Evolutionary conservation across 2,329 filamentous ascomycete genomes (phyloP).

Genomic region (Paraconiothyrium sp.): DNA sequence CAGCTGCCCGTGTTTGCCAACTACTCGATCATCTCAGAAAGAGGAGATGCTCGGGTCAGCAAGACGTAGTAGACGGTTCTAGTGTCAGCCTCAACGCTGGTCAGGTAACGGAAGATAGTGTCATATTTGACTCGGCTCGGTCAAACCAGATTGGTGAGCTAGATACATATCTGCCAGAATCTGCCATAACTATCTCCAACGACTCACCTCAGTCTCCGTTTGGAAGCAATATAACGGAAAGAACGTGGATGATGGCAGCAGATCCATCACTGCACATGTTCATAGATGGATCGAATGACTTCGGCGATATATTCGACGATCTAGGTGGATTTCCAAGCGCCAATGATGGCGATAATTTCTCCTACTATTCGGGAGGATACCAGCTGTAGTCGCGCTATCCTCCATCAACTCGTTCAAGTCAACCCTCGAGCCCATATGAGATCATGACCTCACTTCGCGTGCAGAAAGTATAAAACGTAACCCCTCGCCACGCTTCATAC

Average conservation of each 20-base stretch:
- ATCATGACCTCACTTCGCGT: too few species aligned
- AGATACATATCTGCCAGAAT: neutral
- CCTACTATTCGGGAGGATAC: neutral
- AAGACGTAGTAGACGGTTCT: neutral
- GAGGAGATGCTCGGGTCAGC: neutral
- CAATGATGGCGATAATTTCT: neutral
- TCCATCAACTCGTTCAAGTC: neutral
- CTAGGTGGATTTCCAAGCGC: constrained; percentile 1
- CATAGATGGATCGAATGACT: neutral
- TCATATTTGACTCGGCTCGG: neutral
- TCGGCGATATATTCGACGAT: neutral
- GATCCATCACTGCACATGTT: constrained; percentile 1
- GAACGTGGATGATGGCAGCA: neutral
- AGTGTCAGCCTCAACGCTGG: neutral
- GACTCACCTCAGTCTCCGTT: neutral
- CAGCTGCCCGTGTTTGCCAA: neutral
- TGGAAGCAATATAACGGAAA: neutral
- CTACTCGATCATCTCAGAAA: neutral
- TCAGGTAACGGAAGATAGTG: neutral
- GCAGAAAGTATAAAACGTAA: too few species aligned
- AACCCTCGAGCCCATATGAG: neutral
- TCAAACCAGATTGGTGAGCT: neutral
- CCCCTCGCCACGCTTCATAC: too few species aligned
- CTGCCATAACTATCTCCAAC: neutral
- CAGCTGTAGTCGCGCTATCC: neutral